Evolutionary conservation across 148 eudicot genomes (phyloP).

Genomic region (Spergularia marina): DNA sequence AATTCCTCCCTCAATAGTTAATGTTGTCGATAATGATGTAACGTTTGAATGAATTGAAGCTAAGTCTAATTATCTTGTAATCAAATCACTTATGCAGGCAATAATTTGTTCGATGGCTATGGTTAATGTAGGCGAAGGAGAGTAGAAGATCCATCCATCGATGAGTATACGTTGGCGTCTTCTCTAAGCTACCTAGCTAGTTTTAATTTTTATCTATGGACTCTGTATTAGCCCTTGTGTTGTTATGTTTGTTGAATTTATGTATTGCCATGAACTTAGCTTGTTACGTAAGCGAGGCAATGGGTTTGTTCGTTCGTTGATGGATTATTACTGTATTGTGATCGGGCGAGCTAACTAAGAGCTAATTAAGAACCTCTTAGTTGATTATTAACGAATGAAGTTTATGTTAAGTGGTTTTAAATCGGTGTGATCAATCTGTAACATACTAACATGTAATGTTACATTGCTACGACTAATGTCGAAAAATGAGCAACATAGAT

Average conservation of each 20-base stretch:
- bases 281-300: too few species aligned
- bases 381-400: background rate
- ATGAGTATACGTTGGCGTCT: background rate
- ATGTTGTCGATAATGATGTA: background rate
- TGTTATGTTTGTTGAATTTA: too few species aligned
- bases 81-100: background rate
- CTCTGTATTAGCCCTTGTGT: background rate
- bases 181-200: background rate
- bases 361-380: background rate
- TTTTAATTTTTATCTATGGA: background rate
- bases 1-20: background rate
- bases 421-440: too few species aligned
- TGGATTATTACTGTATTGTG: too few species aligned
- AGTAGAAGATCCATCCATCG: background rate
- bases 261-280: too few species aligned
- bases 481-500: too few species aligned
- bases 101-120: background rate
- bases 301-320: too few species aligned
- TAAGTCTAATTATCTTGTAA: background rate
- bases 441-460: too few species aligned
- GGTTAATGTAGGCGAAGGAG: conserved; percentile 1
- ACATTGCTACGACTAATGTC: too few species aligned
- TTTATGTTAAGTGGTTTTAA: conserved; percentile 1
- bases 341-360: background rate
- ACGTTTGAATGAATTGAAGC: background rate